A percentile compares a stretch with the other conserved stretches of the same genome.
Evolutionary conservation across 257 asterid genomes (phyloP).

Genomic region (Ligustrum vulgare): DNA sequence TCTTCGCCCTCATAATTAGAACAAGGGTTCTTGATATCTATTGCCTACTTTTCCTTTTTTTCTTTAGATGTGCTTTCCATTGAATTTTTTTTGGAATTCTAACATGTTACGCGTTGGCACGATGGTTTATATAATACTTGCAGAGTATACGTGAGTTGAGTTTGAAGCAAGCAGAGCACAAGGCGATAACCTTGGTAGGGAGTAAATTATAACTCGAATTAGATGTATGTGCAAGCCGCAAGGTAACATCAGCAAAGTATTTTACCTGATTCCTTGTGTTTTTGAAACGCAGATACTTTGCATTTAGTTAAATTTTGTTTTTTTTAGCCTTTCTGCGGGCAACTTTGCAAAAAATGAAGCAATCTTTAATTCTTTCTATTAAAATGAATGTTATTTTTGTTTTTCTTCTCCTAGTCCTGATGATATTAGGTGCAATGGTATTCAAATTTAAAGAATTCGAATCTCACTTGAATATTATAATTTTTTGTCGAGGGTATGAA

Average conservation of each 20-base stretch:
- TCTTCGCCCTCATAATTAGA: background rate
- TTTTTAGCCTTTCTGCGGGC: background rate
- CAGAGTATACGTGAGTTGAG: slow-evolving; percentile 39
- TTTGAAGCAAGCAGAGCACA: slow-evolving; percentile 29
- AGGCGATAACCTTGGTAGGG: slow-evolving; percentile 23
- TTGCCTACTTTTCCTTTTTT: background rate
- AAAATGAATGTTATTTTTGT: background rate
- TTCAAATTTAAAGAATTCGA: background rate
- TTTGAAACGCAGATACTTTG: slow-evolving; percentile 20
- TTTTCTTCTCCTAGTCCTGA: background rate
- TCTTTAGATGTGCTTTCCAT: background rate
- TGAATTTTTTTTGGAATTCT: slow-evolving; percentile 1
- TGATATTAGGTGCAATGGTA: background rate
- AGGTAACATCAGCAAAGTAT: slow-evolving; percentile 14
- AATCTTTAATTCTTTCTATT: slow-evolving; percentile 5
- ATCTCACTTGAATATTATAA: background rate
- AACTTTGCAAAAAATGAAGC: slow-evolving; percentile 11
- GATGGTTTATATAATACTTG: slow-evolving; percentile 12
- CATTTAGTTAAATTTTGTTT: slow-evolving; percentile 30
- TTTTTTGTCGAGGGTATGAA: background rate
- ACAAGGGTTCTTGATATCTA: background rate
- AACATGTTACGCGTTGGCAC: background rate
- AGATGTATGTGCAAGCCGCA: background rate
- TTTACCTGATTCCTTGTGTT: slow-evolving; percentile 17
- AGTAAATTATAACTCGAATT: slow-evolving; percentile 23